Percentiles rank a stretch among this genome's conserved stretches.
These are phyloP conservation scores for Aspergillus avenaceus DNA, from an alignment of 495 filamentous ascomycete genomes.

Conservation along the genomic window DNA sequence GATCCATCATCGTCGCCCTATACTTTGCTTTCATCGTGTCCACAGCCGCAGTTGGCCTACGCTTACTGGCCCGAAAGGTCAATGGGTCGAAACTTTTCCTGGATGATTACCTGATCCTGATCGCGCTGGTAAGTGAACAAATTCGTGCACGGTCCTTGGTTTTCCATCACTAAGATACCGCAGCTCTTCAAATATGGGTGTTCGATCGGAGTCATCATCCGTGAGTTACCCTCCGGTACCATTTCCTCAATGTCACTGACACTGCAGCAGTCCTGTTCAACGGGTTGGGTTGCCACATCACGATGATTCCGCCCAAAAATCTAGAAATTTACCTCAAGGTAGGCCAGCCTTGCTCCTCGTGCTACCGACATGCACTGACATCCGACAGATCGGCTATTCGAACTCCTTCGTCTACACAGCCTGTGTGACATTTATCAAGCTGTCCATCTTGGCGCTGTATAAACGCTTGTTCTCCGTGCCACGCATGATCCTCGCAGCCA, in stretches of 20 bases:
- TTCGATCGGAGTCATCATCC: constrained; percentile 23
- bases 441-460: constrained; percentile 42
- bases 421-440: constrained; percentile 32
- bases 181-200: constrained; percentile 35
- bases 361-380: not conserved
- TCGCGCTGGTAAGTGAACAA: constrained; percentile 23
- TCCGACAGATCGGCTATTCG: constrained; percentile 15
- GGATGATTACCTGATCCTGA: constrained; percentile 38
- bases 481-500: constrained; percentile 22
- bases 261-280: constrained; percentile 23
- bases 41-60: constrained; percentile 25
- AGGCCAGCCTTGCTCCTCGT: not conserved
- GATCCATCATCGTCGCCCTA: constrained; percentile 24
- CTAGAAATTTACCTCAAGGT: constrained; percentile 26
- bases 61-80: constrained; percentile 23
- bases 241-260: not conserved
- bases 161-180: not conserved
- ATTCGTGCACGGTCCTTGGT: not conserved
- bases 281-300: constrained; percentile 32
- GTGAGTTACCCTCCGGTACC: constrained; percentile 16
- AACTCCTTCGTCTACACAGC: constrained; percentile 31
- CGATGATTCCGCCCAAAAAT: constrained; percentile 25
- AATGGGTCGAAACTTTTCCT: constrained; percentile 21
- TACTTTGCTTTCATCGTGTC: constrained; percentile 28
- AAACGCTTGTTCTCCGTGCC: constrained; percentile 31